Evolutionary conservation across 2,329 filamentous ascomycete genomes (phyloP).

Genomic region (Phialemoniopsis sp.): DNA sequence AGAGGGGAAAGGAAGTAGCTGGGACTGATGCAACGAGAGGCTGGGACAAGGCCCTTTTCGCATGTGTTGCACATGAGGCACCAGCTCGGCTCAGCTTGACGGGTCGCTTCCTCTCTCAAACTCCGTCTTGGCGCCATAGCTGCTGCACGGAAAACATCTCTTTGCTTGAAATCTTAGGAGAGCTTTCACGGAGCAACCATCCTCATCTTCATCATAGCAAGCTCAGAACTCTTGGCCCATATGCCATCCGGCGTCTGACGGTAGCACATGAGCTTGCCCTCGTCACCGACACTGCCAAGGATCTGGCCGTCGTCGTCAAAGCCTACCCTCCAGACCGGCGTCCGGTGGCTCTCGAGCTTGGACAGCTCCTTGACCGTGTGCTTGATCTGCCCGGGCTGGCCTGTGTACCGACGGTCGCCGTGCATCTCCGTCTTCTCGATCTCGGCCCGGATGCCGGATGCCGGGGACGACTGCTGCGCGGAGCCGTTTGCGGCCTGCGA

Average conservation of each 20-base stretch:
- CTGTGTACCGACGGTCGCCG: slow-evolving; percentile 47
- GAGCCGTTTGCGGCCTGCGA: slow-evolving; percentile 2
- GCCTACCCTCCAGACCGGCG: slow-evolving; percentile 70
- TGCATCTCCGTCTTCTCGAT: slow-evolving; percentile 44
- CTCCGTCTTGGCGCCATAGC: too few relatives aligned
- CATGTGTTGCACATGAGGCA: too few relatives aligned
- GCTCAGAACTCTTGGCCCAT: slow-evolving; percentile 58
- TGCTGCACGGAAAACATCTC: too few relatives aligned
- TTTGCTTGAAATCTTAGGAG: too few relatives aligned
- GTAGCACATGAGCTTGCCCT: slow-evolving; percentile 62
- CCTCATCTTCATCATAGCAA: slow-evolving; percentile 52
- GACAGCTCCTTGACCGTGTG: slow-evolving; percentile 63
- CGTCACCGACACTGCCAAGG: slow-evolving; percentile 71
- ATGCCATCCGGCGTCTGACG: slow-evolving; percentile 52
- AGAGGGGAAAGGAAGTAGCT: too few relatives aligned
- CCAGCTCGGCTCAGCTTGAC: too few relatives aligned
- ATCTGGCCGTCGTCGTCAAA: slow-evolving; percentile 70
- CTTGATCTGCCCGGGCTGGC: slow-evolving; percentile 60
- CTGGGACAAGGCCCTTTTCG: too few relatives aligned
- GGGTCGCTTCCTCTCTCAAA: too few relatives aligned
- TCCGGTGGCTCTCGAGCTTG: slow-evolving; percentile 62
- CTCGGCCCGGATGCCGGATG: slow-evolving; percentile 46
- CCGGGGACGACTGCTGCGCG: slow-evolving; percentile 23
- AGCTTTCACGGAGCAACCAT: slow-evolving; percentile 36
- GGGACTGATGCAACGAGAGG: too few relatives aligned